Percentiles rank a stretch among this genome's conserved stretches.
Conservation (phyloP, 306 rosid genomes). For the Fragaria vesca region DNA sequence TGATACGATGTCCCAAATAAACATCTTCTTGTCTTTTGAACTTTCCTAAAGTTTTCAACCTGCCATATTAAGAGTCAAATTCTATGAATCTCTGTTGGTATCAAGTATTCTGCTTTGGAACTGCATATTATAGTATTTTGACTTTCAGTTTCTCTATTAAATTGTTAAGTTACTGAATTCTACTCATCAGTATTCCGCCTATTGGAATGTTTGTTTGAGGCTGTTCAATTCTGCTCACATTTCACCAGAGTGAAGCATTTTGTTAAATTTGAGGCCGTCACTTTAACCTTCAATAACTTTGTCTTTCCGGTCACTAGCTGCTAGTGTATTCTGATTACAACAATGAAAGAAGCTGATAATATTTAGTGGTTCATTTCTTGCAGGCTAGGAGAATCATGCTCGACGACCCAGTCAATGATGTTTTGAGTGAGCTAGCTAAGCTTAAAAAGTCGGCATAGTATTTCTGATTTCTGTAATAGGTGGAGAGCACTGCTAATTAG, state of each 20-base stretch:
- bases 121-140: not conserved
- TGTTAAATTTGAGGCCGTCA: not conserved
- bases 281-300: not conserved
- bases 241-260: not conserved
- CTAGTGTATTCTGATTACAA: constrained; percentile 5
- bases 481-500: constrained; percentile 34
- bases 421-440: constrained; percentile 55
- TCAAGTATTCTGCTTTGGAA: not conserved
- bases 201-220: not conserved
- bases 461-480: constrained; percentile 13
- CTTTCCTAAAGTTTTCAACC: not conserved
- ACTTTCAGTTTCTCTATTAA: not conserved
- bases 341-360: not conserved
- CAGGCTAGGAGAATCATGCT: constrained; percentile 53
- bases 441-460: constrained; percentile 37
- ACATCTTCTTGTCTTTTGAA: not conserved
- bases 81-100: not conserved
- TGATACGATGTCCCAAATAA: not conserved
- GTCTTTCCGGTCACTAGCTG: constrained; percentile 7
- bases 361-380: constrained; percentile 1
- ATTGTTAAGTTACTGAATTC: not conserved
- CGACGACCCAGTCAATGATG: constrained; percentile 43
- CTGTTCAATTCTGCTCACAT: not conserved
- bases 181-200: not conserved
- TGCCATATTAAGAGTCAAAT: not conserved